Evolutionary conservation across 805 yeast species (phyloP).

Genomic region (Cyberlindnera mississippiensis): DNA sequence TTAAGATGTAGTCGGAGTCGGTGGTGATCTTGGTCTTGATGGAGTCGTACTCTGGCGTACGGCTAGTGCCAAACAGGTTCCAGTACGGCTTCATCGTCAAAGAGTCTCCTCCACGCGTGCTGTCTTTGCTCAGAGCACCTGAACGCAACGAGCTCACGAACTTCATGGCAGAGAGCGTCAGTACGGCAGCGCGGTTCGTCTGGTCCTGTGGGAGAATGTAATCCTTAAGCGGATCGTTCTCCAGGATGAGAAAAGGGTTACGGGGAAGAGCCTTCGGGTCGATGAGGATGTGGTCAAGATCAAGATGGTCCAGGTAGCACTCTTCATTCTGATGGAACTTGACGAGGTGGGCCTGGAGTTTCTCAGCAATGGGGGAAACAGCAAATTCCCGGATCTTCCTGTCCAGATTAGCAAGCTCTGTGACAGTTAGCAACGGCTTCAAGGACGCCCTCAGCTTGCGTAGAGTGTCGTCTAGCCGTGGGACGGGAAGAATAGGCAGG

Average conservation of each 20-base stretch:
- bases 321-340: slow-evolving; percentile 41
- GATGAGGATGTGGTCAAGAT: slow-evolving; percentile 35
- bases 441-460: slow-evolving; percentile 51
- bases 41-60: slow-evolving; percentile 52
- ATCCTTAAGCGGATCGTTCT: slow-evolving; percentile 66
- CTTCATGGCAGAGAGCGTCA: slow-evolving; percentile 62
- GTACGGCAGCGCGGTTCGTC: slow-evolving; percentile 61
- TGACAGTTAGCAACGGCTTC: slow-evolving; percentile 54
- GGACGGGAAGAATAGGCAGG: slow-evolving; percentile 62
- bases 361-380: slow-evolving; percentile 36
- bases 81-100: slow-evolving; percentile 66
- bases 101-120: slow-evolving; percentile 46
- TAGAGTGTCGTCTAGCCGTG: slow-evolving; percentile 47
- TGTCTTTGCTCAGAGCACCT: slow-evolving; percentile 54
- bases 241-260: slow-evolving; percentile 70
- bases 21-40: slow-evolving; percentile 69
- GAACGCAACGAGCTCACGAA: slow-evolving; percentile 57
- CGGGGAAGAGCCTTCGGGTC: slow-evolving; percentile 55
- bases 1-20: slow-evolving; percentile 66
- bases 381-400: slow-evolving; percentile 43
- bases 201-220: slow-evolving; percentile 55
- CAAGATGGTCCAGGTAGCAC: slow-evolving; percentile 51
- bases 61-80: slow-evolving; percentile 66
- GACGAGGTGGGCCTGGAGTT: slow-evolving; percentile 51
- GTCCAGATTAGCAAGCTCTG: slow-evolving; percentile 38